These are phyloP conservation scores for Termitomyces sp. DNA, from an alignment of 768 basidiomycete genomes.

Conservation along the genomic window DNA sequence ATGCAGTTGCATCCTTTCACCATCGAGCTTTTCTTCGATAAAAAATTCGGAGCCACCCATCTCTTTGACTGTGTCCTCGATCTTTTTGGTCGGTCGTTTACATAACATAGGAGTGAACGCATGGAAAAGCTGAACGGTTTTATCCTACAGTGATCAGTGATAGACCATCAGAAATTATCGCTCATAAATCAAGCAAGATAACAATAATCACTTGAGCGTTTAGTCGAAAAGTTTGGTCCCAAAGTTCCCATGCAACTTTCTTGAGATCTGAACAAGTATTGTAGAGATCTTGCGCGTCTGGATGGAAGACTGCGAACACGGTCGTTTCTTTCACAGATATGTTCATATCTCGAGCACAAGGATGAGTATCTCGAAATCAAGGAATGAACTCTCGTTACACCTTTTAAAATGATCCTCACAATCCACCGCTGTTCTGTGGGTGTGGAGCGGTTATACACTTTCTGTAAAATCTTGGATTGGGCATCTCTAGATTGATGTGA, in stretches of 20 bases:
- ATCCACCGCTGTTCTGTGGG: constrained; percentile 94
- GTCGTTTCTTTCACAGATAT: constrained; percentile 95
- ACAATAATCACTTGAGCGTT: constrained; percentile 48
- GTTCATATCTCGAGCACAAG: constrained; percentile 62
- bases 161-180: not conserved
- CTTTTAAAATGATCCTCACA: constrained; percentile 93
- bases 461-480: constrained; percentile 73
- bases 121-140: constrained; percentile 76
- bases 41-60: constrained; percentile 81
- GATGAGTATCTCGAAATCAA: not conserved
- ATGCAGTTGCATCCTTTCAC: constrained; percentile 94
- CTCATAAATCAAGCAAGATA: not conserved
- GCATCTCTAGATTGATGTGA: constrained; percentile 49
- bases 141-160: constrained; percentile 51
- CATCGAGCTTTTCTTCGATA: constrained; percentile 97
- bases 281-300: constrained; percentile 90
- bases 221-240: constrained; percentile 68
- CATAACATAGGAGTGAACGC: constrained; percentile 96
- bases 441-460: constrained; percentile 75
- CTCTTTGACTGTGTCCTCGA: constrained; percentile 80
- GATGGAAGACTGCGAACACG: constrained; percentile 87
- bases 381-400: constrained; percentile 33
- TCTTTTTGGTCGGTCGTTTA: constrained; percentile 77
- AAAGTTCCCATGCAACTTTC: constrained; percentile 87
- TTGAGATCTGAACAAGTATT: constrained; percentile 97